Base-by-base conservation (phyloP, 2,329 filamentous ascomycete genomes). In the Pseudogymnoascus sp. region DNA sequence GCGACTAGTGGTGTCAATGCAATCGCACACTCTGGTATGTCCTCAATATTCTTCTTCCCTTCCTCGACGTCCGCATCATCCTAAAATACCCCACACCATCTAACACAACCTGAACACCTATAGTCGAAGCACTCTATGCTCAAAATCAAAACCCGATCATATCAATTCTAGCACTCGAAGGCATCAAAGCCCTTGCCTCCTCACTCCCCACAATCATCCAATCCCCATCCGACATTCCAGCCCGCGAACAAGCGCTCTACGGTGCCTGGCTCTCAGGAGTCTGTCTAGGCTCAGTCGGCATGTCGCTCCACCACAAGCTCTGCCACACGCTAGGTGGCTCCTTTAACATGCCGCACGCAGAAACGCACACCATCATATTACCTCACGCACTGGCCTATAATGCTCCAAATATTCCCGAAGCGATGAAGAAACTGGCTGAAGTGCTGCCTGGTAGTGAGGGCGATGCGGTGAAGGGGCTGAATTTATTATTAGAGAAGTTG, bases 231-330 rank as follows among this genome's bases (percentile, higher is more conserved):
- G 79, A 77, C 5, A 65, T 71, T 37, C 72, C 77, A 3, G 83
- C 84, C 1, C 79, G 85, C 1, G 79, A 78, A 2, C 73, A 73
- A 2, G 85, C 84, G 11, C 79, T 84, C 1, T 87, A 87, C 69
- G 86, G 85, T 19, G 85, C 86, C 41, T 88, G 84, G 84, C 80
- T 88, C 0, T 88, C 84, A 68, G 85, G 84, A 31, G 80, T 78
- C 25, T 86, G 83, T 68, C 77, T 88, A 0, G 85, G 85, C 6
- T 81, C 77, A 65, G 82, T 84, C 2, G 80, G 80, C 63, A 88
- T 88, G 83, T 80, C 83, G 1, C 79, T 89, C 11, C 86, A 89
- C 70, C 86, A 89, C 74, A 89, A 89, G 71, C 79, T 89, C 1
- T 88, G 85, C 74, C 86, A 89, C 70, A 83, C 83, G 0, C 77